A percentile compares a stretch with the other conserved stretches of the same genome.
These are phyloP conservation scores for Penstemon eatonii DNA, from an alignment of 257 asterid genomes.

Conservation along the genomic window DNA sequence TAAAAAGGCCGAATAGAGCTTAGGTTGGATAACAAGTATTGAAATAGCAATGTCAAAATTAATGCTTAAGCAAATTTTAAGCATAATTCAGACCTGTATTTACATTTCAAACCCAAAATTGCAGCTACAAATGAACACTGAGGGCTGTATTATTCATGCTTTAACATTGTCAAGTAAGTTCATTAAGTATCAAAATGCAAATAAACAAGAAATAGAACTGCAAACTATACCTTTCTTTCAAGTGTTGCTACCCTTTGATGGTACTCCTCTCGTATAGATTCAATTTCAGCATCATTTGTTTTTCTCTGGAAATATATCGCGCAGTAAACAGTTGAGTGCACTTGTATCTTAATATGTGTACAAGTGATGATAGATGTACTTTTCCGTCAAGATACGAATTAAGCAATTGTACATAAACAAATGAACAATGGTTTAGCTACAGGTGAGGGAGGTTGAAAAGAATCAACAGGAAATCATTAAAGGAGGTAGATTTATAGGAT, in stretches of 20 bases:
- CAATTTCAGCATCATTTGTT: conserved; percentile 84
- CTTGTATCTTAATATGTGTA: conserved; percentile 17
- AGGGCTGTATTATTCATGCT: conserved; percentile 15
- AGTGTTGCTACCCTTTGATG: conserved; percentile 87
- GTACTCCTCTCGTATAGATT: conserved; percentile 90
- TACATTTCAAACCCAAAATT: conserved; percentile 6
- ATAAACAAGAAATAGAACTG: conserved; percentile 35
- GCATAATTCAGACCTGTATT: conserved; percentile 11
- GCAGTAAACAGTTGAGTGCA: conserved; percentile 27
- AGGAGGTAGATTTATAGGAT: background rate
- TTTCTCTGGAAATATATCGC: conserved; percentile 55
- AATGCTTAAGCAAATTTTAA: conserved; percentile 6
- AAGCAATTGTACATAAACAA: background rate
- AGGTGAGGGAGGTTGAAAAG: background rate
- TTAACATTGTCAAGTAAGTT: background rate
- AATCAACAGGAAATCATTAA: background rate
- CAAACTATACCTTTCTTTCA: conserved; percentile 81
- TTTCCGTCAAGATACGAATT: background rate
- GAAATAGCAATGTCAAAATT: background rate
- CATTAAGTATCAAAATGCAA: conserved; percentile 13
- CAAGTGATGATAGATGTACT: conserved; percentile 12
- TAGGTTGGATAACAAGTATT: background rate
- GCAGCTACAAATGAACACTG: conserved; percentile 12
- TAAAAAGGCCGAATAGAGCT: conserved; percentile 19
- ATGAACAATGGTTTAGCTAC: background rate